These are phyloP conservation scores for Tylopilus balloui DNA, from an alignment of 768 basidiomycete species.

Conservation along the genomic window DNA sequence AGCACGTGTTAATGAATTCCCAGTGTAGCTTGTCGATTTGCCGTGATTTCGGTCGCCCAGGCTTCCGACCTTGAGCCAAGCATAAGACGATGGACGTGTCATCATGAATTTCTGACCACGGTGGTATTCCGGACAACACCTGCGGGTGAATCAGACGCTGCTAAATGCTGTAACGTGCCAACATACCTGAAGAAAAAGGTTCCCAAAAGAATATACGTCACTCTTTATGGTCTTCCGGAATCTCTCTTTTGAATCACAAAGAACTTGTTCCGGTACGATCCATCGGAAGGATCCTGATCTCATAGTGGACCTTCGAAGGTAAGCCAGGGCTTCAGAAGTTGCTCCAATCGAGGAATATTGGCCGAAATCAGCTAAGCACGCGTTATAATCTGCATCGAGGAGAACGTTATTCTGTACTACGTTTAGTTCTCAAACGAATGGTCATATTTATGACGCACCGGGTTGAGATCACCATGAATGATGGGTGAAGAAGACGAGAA, in stretches of 20 bases:
- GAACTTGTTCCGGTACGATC: slow-evolving; percentile 35
- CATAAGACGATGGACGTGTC: slow-evolving; percentile 6
- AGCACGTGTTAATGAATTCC: slow-evolving; percentile 5
- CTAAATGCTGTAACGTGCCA: background rate
- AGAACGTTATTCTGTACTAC: slow-evolving; percentile 14
- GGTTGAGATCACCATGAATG: slow-evolving; percentile 12
- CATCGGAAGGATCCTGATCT: slow-evolving; percentile 37
- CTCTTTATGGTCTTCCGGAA: slow-evolving; percentile 2
- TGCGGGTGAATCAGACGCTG: background rate
- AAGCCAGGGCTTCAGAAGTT: background rate
- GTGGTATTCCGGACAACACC: slow-evolving; percentile 15
- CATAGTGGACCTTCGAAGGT: slow-evolving; percentile 24
- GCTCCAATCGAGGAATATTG: slow-evolving; percentile 21
- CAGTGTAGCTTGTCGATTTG: background rate
- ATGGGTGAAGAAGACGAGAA: background rate
- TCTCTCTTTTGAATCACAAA: slow-evolving; percentile 10
- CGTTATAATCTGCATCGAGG: slow-evolving; percentile 23
- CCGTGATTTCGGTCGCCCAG: background rate
- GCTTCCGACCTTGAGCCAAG: no score
- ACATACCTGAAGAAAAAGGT: slow-evolving; percentile 26
- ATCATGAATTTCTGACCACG: background rate
- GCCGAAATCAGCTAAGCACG: slow-evolving; percentile 43
- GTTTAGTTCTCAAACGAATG: background rate
- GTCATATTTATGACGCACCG: background rate
- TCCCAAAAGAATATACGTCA: slow-evolving; percentile 19